Evolutionary conservation across 352 stramenopile genomes (phyloP), one percentile per base, ranked within the genome.

Genomic region (Phytophthora uliginosa): DNA sequence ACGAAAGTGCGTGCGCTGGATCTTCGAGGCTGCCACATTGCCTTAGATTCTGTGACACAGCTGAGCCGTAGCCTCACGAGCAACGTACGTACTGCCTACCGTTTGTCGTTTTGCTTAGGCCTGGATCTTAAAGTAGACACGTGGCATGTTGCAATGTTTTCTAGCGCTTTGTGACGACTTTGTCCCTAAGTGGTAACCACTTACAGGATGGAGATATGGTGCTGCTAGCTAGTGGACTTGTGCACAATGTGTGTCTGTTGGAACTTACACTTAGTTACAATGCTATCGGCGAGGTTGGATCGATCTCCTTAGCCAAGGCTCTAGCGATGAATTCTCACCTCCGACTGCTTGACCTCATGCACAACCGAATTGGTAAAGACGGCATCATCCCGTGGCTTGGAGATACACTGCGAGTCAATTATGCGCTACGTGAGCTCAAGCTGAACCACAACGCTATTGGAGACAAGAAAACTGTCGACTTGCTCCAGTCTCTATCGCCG

Each of bases 181-280:
- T 95, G 1, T 86, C 81, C 20, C 63, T 95, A 5, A 93, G 78
- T 60, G 88, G 88, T n/a, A 93, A 93, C 66, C 80, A 85, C 22
- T 69, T 95, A 1, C 67, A 79, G 17, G 88, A 95, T 59, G 77
- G 68, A 17, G 77, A 87, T 10, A 79, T 91, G 40, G 76, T 52
- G 26, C 54, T 93, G 0, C 66, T 95, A 15, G 72, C 85, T 33
- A 80, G 79, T 20, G 86, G 81, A 45, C 62, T 95, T n/a, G 60
- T 78, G 8, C 74, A 87, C 60, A 93, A 93, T 55, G 65, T 52
- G 1, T 84, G 81, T 48, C 71, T 91, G 7, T 59, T 69, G 36
- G 75, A 89, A 47, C 82, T 95, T 48, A 80, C 84, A 26, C 71
- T 95, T 18, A 93, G 84, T 65, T 95, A 95, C 77, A 95, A 95